Percentiles rank a stretch among this genome's conserved stretches.
phyloP scores from a whole-genome alignment of 352 stramenopile species.

The Globisporangium heterothallicum region DNA sequence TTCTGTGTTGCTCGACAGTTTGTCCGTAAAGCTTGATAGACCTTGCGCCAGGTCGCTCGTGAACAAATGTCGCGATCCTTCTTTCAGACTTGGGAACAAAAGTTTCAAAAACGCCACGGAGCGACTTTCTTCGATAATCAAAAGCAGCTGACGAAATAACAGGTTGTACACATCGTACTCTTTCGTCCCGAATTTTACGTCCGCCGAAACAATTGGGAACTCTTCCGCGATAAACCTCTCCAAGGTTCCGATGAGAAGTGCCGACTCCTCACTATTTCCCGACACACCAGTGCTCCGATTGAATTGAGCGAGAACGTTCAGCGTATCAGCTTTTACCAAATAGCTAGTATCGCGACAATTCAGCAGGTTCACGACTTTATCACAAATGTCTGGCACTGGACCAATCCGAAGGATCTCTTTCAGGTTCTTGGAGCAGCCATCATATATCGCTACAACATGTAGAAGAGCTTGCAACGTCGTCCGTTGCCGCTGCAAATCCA shows the following conservation, averaged over 20 bases:
- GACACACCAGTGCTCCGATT: slow-evolving; percentile 15
- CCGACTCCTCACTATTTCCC: slow-evolving; percentile 5
- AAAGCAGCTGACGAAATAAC: slow-evolving; percentile 46
- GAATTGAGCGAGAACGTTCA: slow-evolving; percentile 37
- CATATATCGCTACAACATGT: slow-evolving; percentile 37
- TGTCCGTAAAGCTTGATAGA: slow-evolving; percentile 34
- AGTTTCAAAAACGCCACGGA: slow-evolving; percentile 39
- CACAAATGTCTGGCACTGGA: slow-evolving; percentile 36
- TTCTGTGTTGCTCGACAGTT: slow-evolving; percentile 11
- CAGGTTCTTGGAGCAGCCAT: slow-evolving; percentile 27
- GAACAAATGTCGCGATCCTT: slow-evolving; percentile 55
- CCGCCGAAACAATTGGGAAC: slow-evolving; percentile 70
- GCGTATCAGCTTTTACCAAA: slow-evolving; percentile 52
- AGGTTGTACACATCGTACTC: slow-evolving; percentile 61
- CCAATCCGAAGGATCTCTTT: slow-evolving; percentile 19
- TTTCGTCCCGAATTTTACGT: slow-evolving; percentile 52
- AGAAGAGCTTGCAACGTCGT: slow-evolving; percentile 38
- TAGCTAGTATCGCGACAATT: slow-evolving; percentile 33
- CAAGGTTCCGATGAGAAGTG: slow-evolving; percentile 27
- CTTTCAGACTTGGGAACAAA: slow-evolving; percentile 59
- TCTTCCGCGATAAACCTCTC: slow-evolving; percentile 57
- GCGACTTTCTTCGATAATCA: slow-evolving; percentile 48
- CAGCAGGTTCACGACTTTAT: slow-evolving; percentile 30
- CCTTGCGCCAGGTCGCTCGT: slow-evolving; percentile 38
- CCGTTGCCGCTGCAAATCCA: slow-evolving; percentile 30